Base-by-base conservation (phyloP, 805 yeast genomes). In the Kluyveromyces starmeri region DNA sequence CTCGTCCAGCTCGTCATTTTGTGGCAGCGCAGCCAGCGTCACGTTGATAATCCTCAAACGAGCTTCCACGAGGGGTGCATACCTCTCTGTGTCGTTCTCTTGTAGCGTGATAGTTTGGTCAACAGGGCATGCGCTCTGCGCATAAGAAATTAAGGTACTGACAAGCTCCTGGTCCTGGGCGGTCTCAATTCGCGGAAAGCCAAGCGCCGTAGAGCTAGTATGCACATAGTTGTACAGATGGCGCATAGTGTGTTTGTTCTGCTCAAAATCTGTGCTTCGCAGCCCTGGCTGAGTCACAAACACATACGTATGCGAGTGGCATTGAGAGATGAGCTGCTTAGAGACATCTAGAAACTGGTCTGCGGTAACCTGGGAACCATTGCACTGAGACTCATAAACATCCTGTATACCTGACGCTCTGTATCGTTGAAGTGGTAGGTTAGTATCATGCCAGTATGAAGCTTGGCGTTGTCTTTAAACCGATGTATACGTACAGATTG, bases 1-100 rank as follows among this genome's bases (percentile, higher is more conserved):
- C 9, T 24, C 10, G 4, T 37, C 50, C 10, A 34, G 44, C 4
- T 51, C 51, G 6, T 61, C 55, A 15, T 50, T 52, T 23, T 41
- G 46, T 0, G 71, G 67, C 17, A 83, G 59, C n/a, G 60, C 62
- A 2, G 75, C 68, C 39, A 80, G 65, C 24, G 76, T 67, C 7
- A 86, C 58, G 12, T 66, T 59, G 19, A 89, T 70, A 9, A 83
- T 68, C 41, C 94, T 65, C 15, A 72, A 74, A 17, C 70, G 58
- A 1, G 75, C 59, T 48, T 84, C 95, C 24, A 72, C 65, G 53
- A 81, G 83, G 3, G 72, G 70, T 16, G 71, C 65, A 37, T 64
- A 72, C 9, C 65, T 62, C 5, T 68, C 74, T 4, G 61, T 53
- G 27, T 61, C 60, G 17, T 59, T 57, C 10, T 66, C 64, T 5